These are phyloP conservation scores for Ophiostoma himal-ulmi DNA, from an alignment of 2,329 filamentous ascomycete species.

Conservation along the genomic window DNA sequence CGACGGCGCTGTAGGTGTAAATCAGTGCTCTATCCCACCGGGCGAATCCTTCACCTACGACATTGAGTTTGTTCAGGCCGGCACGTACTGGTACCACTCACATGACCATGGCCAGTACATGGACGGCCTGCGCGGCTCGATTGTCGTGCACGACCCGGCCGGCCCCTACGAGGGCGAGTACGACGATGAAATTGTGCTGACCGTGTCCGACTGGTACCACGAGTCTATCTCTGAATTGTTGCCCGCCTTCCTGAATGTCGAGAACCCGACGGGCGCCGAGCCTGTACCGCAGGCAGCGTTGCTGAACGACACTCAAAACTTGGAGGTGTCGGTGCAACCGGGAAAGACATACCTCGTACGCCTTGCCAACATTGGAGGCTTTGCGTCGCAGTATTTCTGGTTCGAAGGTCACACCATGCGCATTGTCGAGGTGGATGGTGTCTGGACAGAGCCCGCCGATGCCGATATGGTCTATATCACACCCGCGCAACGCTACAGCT, in stretches of 20 bases:
- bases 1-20: slow-evolving; percentile 62
- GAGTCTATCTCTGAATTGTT: slow-evolving; percentile 46
- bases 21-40: slow-evolving; percentile 61
- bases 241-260: slow-evolving; percentile 45
- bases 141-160: slow-evolving; percentile 58
- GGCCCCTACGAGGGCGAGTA: slow-evolving; percentile 52
- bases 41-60: slow-evolving; percentile 62
- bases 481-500: slow-evolving; percentile 61
- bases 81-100: slow-evolving; percentile 78
- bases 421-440: slow-evolving; percentile 67
- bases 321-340: slow-evolving; percentile 54
- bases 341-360: slow-evolving; percentile 67
- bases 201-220: slow-evolving; percentile 67
- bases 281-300: slow-evolving; percentile 63
- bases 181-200: slow-evolving; percentile 60
- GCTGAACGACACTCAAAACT: slow-evolving; percentile 63
- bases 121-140: slow-evolving; percentile 57
- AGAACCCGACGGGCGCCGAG: slow-evolving; percentile 53
- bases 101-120: slow-evolving; percentile 63
- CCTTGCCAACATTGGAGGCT: slow-evolving; percentile 67
- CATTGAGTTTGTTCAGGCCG: slow-evolving; percentile 45
- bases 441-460: slow-evolving; percentile 57
- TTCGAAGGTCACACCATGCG: slow-evolving; percentile 61
- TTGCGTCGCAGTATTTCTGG: slow-evolving; percentile 60
- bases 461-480: slow-evolving; percentile 61